Conservation (phyloP, 2,329 filamentous ascomycete genomes). For the Colletotrichum gigasporum region DNA sequence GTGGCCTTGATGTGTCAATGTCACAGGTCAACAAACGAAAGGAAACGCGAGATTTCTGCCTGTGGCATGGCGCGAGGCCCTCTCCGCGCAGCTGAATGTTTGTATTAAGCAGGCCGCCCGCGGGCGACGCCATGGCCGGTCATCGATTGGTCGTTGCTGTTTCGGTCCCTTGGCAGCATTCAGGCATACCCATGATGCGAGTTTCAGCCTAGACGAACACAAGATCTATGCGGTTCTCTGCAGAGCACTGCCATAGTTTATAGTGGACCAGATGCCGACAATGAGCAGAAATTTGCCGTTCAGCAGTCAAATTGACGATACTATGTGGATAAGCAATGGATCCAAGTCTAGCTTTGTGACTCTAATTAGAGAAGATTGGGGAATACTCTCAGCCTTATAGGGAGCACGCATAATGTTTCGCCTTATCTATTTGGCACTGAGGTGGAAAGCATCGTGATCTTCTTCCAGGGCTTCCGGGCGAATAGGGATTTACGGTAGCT, state of each 20-base stretch:
- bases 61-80: neutral
- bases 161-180: neutral
- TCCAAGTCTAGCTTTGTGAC: too few relatives aligned
- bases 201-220: conserved; percentile 1
- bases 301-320: neutral
- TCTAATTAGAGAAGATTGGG: too few relatives aligned
- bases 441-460: too few relatives aligned
- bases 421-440: too few relatives aligned
- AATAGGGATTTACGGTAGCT: too few relatives aligned
- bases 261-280: neutral
- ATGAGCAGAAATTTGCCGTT: too few relatives aligned
- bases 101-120: neutral
- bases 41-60: neutral
- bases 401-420: too few relatives aligned
- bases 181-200: neutral
- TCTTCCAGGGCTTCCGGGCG: too few relatives aligned
- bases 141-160: neutral
- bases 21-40: neutral
- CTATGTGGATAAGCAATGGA: too few relatives aligned
- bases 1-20: neutral
- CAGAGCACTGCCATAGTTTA: neutral
- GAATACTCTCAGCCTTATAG: too few relatives aligned
- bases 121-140: neutral
- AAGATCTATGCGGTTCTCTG: neutral
- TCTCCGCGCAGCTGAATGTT: neutral